A percentile compares a stretch with the other conserved stretches of the same genome.
Evolutionary conservation across 805 yeast genomes (phyloP).

Genomic region (Limtongozyma cylindracea): DNA sequence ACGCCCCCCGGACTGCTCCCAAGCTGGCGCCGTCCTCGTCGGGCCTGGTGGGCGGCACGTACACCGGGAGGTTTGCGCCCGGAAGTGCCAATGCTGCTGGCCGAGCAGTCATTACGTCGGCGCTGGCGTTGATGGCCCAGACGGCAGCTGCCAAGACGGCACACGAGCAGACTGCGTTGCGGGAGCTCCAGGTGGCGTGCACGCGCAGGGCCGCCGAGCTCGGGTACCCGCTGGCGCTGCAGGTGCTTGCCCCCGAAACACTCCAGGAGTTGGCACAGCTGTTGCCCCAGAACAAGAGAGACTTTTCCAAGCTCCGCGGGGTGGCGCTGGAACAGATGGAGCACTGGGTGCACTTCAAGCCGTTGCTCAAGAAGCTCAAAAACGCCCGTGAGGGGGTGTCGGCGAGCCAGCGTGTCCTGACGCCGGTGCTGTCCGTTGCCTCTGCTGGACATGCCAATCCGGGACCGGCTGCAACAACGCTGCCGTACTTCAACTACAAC

Average conservation of each 20-base stretch:
- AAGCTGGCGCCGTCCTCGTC: not conserved
- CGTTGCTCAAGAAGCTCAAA: conserved; percentile 7
- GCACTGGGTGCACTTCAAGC: conserved; percentile 14
- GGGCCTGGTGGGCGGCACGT: conserved; percentile 1
- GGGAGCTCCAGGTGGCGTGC: conserved; percentile 15
- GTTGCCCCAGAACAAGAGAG: conserved; percentile 24
- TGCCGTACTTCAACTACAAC: too few relatives aligned
- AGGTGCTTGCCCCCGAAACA: conserved; percentile 7
- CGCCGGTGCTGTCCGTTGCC: too few relatives aligned
- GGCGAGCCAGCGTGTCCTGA: too few relatives aligned
- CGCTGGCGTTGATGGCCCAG: conserved; percentile 3
- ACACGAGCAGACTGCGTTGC: conserved; percentile 7
- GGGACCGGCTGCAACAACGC: too few relatives aligned
- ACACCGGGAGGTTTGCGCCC: conserved; percentile 1
- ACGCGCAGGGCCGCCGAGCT: conserved; percentile 14
- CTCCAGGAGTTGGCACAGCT: conserved; percentile 27
- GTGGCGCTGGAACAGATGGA: conserved; percentile 8
- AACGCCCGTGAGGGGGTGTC: too few relatives aligned
- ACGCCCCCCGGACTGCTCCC: not conserved
- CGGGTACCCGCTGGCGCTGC: conserved; percentile 6
- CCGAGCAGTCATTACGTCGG: conserved; percentile 3
- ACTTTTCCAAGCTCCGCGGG: conserved; percentile 14
- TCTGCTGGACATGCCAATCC: too few relatives aligned
- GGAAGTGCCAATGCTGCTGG: conserved; percentile 2
- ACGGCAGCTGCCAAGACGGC: too few relatives aligned